Evolutionary conservation across 2,329 filamentous ascomycete species (phyloP), one percentile per base, ranked within the genome.

Genomic region (Hypoxylon sp.): DNA sequence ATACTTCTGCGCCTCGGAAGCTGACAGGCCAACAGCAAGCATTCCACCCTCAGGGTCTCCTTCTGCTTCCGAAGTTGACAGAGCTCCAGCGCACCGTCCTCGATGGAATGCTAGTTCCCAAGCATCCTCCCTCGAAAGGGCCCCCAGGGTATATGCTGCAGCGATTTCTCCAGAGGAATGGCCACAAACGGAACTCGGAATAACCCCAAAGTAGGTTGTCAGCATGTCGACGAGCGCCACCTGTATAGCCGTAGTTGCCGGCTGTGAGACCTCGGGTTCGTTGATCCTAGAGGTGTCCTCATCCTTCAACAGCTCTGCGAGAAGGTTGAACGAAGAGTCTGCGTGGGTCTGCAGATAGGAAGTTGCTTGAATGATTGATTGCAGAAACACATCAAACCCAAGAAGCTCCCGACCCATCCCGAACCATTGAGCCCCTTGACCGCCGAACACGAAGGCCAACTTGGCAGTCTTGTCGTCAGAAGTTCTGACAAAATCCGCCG

Each of bases 361-460:
- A 5, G 61, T 62, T 5, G 69, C 68, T 2, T 54, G 59, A 2
- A 48, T 29, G n/a, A 72, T 57, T 15, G 65, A 69, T 15, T 55
- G 42, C 20, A 54, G 29, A 42, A 70, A 71, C 0, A 57, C 47
- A 6, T 61, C 49, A 21, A 67, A 69, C 1, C 41, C 51, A 12
- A 73, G 60, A 12, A 74, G 63, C 49, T 73, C 69, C 0, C 64
- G 61, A 0, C 69, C 72, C 73, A 74, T 74, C 20, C 66, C 66
- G 23, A 62, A 57, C 69, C 69, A 72, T 42, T 73, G 70, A 1
- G 69, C 65, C 3, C 71, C 71, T 51, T 73, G 71, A 4, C 71
- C 71, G 17, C 64, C 65, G 27, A 73, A 73, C 8, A 71, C 61
- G 29, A 70, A 59, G 0, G 64, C 62, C 7, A 69, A 17, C 3